Conservation (phyloP, 2,329 filamentous ascomycete genomes). For the Cytospora piceae region DNA sequence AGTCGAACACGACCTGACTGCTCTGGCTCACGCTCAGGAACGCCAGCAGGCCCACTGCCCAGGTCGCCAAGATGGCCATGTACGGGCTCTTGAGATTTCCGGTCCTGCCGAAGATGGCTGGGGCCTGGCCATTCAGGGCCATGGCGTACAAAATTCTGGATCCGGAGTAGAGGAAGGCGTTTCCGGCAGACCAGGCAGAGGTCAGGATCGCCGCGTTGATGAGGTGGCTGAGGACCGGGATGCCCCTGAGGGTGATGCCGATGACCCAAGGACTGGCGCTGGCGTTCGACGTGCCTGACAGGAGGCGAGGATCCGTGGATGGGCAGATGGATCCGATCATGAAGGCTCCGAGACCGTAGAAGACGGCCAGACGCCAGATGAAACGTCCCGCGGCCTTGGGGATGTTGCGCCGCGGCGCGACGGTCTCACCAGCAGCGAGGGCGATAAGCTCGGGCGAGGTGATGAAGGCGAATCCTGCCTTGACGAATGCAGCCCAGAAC, state of each 20-base stretch:
- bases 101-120: slow-evolving; percentile 61
- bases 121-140: slow-evolving; percentile 68
- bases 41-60: slow-evolving; percentile 65
- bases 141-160: slow-evolving; percentile 73
- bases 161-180: slow-evolving; percentile 67
- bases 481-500: slow-evolving; percentile 60
- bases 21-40: slow-evolving; percentile 70
- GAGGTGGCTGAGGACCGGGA: slow-evolving; percentile 64
- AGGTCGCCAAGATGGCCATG: slow-evolving; percentile 56
- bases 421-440: slow-evolving; percentile 66
- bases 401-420: slow-evolving; percentile 67
- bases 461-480: slow-evolving; percentile 65
- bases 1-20: slow-evolving; percentile 67
- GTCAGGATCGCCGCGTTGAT: slow-evolving; percentile 72
- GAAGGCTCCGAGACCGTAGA: slow-evolving; percentile 66
- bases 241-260: slow-evolving; percentile 68
- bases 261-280: slow-evolving; percentile 67
- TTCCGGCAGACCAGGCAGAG: slow-evolving; percentile 66
- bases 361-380: slow-evolving; percentile 64
- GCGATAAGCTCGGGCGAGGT: slow-evolving; percentile 65
- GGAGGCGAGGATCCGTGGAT: slow-evolving; percentile 64
- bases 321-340: slow-evolving; percentile 66
- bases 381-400: slow-evolving; percentile 67
- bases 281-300: slow-evolving; percentile 60
- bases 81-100: slow-evolving; percentile 65